Base-by-base conservation (phyloP, 805 yeast genomes). In the Candida nemodendra region DNA sequence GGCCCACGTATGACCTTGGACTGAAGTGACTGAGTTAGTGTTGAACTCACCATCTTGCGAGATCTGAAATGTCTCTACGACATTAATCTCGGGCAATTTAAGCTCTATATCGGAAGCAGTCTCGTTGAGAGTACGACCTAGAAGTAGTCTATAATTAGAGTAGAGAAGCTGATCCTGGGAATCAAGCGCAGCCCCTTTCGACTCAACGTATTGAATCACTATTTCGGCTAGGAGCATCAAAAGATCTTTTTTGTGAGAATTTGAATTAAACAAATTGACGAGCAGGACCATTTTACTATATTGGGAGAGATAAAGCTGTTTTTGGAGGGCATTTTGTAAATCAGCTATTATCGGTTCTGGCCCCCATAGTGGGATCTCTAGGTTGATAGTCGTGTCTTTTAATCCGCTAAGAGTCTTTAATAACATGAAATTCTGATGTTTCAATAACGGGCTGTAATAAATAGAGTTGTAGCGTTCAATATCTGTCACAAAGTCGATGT, bases 1-100 rank as follows among this genome's bases (percentile, higher is more conserved):
- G 24, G 51, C 56, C 73, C 73, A 69, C 2, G 32, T 21, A 32
- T 64, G 64, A 12, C 54, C 58, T 14, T 59, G 55, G n/a, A 36
- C 33, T 4, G 57, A 53, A 4, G 38, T 34, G 11, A 53, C 47
- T 5, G 39, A 24, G 8, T 33, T 35, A 1, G 30, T 21, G n/a
- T 44, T 42, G 19, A 45, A 41, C 3, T 27, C 29, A 3, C 16
- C 27, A 2, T 24, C 25, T 4, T 14, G 18, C 3, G 15, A 14
- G n/a, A 34, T 14, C 3, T 26, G 32, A 33, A 52, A 50, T 6
- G 42, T 26, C 24, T 50, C 52, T 3, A 33, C 27, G 5, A 39
- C 33, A 12, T 41, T 45, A 4, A 49, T 33, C 4, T 43, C 49
- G 7, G 36, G 34, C 5, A 50, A 39, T 4, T n/a, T 13, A 3